Evolutionary conservation across 306 rosid genomes (phyloP).

Genomic region (Gynostemma pentaphyllum): DNA sequence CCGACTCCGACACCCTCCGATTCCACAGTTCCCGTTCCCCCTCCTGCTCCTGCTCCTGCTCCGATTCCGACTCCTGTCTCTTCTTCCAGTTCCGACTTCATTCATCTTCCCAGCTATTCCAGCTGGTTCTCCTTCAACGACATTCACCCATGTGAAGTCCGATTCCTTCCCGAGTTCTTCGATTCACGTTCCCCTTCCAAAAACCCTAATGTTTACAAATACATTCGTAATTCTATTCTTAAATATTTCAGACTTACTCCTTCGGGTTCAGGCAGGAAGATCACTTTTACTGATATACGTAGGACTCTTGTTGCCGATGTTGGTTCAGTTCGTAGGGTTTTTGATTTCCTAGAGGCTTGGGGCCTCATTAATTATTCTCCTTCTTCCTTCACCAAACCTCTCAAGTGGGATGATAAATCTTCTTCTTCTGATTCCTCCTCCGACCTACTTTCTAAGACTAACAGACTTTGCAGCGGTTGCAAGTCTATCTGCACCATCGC

Average conservation of each 20-base stretch:
- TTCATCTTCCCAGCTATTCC: slow-evolving; percentile 65
- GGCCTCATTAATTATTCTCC: slow-evolving; percentile 72
- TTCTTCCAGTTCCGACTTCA: slow-evolving; percentile 13
- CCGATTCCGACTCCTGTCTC: too few relatives aligned
- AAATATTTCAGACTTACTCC: slow-evolving; percentile 56
- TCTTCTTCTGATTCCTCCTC: slow-evolving; percentile 20
- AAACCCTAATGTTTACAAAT: slow-evolving; percentile 69
- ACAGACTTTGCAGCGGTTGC: slow-evolving; percentile 80
- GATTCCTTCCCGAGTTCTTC: slow-evolving; percentile 74
- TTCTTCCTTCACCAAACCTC: slow-evolving; percentile 40
- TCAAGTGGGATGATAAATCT: slow-evolving; percentile 89
- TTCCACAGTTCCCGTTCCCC: too few relatives aligned
- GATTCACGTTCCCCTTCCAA: slow-evolving; percentile 39
- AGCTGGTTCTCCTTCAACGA: slow-evolving; percentile 68
- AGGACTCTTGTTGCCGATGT: slow-evolving; percentile 80
- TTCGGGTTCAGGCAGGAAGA: slow-evolving; percentile 34
- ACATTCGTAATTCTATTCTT: slow-evolving; percentile 66
- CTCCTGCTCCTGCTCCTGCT: too few relatives aligned
- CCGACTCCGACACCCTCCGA: too few relatives aligned
- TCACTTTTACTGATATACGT: slow-evolving; percentile 81
- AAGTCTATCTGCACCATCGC: slow-evolving; percentile 69
- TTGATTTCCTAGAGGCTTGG: slow-evolving; percentile 84
- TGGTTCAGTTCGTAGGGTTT: slow-evolving; percentile 72
- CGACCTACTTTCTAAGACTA: slow-evolving; percentile 43
- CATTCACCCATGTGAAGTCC: slow-evolving; percentile 60